A percentile compares a stretch with the other conserved stretches of the same genome.
Evolutionary conservation across 139 green algal genomes (phyloP).

Genomic region (Coccomyxa sp.): DNA sequence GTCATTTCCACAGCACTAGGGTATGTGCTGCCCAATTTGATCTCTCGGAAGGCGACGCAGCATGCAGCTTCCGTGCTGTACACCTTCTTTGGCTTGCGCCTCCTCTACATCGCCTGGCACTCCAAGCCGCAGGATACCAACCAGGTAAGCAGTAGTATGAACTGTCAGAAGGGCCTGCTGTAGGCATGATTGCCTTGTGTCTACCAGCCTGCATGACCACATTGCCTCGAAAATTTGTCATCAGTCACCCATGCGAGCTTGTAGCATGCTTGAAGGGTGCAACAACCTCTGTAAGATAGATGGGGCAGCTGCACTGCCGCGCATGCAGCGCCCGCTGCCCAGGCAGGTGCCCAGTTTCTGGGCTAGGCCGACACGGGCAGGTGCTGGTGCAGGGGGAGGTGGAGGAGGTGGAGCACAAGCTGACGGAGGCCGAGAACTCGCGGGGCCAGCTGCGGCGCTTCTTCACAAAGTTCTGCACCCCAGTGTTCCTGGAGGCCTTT

Average conservation of each 20-base stretch:
- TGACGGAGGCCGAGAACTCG: conserved; percentile 13
- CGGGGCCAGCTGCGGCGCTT: conserved; percentile 22
- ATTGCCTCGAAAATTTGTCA: too few relatives aligned
- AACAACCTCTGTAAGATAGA: too few relatives aligned
- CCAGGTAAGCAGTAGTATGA: too few relatives aligned
- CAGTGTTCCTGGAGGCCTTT: conserved; percentile 67
- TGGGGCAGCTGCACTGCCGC: background rate
- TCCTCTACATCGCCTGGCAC: conserved; percentile 35
- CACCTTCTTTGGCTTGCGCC: conserved; percentile 48
- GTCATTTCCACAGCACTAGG: conserved; percentile 43
- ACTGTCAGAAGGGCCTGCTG: too few relatives aligned
- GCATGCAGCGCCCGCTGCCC: background rate
- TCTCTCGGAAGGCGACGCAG: conserved; percentile 37
- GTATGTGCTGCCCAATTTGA: conserved; percentile 37
- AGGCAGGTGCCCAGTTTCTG: too few relatives aligned
- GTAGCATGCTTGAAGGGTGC: too few relatives aligned
- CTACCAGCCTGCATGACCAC: too few relatives aligned
- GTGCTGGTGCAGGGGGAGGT: conserved; percentile 39
- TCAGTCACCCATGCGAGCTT: too few relatives aligned
- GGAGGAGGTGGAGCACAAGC: conserved; percentile 47
- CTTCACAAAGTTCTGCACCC: conserved; percentile 30
- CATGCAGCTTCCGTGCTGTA: conserved; percentile 42
- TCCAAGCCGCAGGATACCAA: conserved; percentile 19
- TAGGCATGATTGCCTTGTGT: background rate
- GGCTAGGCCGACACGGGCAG: too few relatives aligned